Conservation (phyloP, 176 grass and related monocot species). For the Avena sativa region DNA sequence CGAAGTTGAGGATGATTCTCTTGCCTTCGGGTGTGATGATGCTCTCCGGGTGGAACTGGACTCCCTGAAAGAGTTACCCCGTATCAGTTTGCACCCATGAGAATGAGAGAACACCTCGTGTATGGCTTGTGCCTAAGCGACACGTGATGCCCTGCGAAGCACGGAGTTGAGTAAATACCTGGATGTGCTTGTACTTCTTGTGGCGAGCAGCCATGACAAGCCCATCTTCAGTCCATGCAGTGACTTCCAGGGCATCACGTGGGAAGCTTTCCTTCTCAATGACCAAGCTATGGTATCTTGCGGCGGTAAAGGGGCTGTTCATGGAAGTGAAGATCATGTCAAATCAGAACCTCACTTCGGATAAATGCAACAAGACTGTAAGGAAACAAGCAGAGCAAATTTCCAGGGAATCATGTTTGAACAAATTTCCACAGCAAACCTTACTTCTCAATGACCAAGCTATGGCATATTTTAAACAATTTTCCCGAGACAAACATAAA, state of each 20-base stretch:
- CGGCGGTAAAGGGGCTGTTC: slow-evolving; percentile 83
- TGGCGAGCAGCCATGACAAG: slow-evolving; percentile 90
- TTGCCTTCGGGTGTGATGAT: slow-evolving; percentile 93
- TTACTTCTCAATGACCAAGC: no score
- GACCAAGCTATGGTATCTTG: slow-evolving; percentile 93
- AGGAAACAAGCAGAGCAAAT: neutral
- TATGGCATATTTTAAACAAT: neutral
- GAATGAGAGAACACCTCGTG: neutral
- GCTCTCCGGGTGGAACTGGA: slow-evolving; percentile 97
- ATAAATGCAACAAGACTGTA: neutral
- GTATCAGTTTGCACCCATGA: neutral
- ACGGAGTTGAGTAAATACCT: slow-evolving; percentile 43
- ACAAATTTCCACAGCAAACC: no score
- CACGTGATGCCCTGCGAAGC: neutral
- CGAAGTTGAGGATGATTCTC: slow-evolving; percentile 79
- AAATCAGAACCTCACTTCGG: neutral
- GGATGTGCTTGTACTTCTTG: slow-evolving; percentile 84
- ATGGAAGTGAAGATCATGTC: slow-evolving; percentile 29
- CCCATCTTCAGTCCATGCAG: slow-evolving; percentile 92
- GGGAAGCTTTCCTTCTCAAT: slow-evolving; percentile 93
- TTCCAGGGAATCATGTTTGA: neutral
- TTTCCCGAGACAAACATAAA: neutral
- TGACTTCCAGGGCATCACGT: slow-evolving; percentile 71
- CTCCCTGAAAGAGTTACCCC: slow-evolving; percentile 58
- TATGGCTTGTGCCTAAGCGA: neutral